Base-by-base conservation (phyloP, 2,329 filamentous ascomycete species). In the Canariomyces notabilis region DNA sequence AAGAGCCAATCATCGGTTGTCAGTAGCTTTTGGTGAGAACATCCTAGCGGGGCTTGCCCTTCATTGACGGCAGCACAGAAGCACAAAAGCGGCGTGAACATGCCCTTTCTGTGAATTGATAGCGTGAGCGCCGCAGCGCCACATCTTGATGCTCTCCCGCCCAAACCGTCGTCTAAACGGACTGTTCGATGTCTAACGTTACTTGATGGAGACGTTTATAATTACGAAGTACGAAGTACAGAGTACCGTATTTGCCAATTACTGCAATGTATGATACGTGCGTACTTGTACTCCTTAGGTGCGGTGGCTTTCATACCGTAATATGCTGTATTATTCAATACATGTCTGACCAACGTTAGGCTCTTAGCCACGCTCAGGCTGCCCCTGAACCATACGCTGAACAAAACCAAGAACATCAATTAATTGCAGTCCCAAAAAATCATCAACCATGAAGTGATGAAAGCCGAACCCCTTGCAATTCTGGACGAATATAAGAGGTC, bases 401-500 rank as follows among this genome's bases (percentile, higher is more conserved):
- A 4, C 9, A 12, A 12, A 9, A 8, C 26, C 31, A 26, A 19
- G 23, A 19, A 12, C n/a, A 31, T n/a, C n/a, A 5, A 21, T 16
- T 18, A 23, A 12, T 31, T 22, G 12, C 32, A 37, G 5, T n/a
- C 16, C 20, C 7, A 14, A 22, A n/a, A n/a, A n/a, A n/a, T n/a
- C n/a, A 32, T 18, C n/a, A 22, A 29, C 22, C 33, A 29, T n/a
- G 26, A 31, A 26, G 15, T 20, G 35, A 33, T 41, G 32, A 26
- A 26, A 21, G n/a, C 20, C 29, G 45, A 26, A 16, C 18, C 38
- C 48, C 50, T 44, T 49, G 46, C 37, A 14, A 23, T 29, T 20
- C 42, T 48, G 46, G 47, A 20, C 32, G 23, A 35, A 46, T 41
- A 20, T 38, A 23, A 50, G 42, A 46, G 51, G 50, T 40, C 40